A percentile compares a stretch with the other conserved stretches of the same genome.
Conservation (phyloP, 495 filamentous ascomycete species). For the Xylona heveae region DNA sequence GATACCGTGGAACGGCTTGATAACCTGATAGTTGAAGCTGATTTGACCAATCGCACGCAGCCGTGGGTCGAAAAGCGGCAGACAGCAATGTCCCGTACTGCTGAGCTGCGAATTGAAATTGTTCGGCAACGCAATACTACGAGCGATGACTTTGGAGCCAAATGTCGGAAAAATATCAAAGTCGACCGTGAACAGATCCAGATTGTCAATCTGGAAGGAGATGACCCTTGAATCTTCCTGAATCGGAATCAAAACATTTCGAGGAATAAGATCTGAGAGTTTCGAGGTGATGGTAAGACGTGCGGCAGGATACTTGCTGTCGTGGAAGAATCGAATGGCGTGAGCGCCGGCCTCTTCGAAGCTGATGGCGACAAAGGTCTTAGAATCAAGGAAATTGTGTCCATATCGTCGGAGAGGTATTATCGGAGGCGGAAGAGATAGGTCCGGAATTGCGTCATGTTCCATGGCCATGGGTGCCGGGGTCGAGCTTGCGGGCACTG, state of each 20-base stretch:
- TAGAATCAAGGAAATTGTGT: conserved; percentile 95
- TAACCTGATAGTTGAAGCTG: conserved; percentile 81
- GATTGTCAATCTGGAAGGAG: conserved; percentile 86
- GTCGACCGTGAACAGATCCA: conserved; percentile 83
- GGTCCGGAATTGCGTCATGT: conserved; percentile 67
- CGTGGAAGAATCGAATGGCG: conserved; percentile 76
- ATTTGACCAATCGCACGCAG: conserved; percentile 89
- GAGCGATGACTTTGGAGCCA: conserved; percentile 89
- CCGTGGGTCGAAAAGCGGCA: conserved; percentile 82
- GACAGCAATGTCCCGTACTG: conserved; percentile 59
- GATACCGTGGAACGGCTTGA: conserved; percentile 87
- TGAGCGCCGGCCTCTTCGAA: conserved; percentile 53
- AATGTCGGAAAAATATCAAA: conserved; percentile 97
- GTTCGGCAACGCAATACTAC: conserved; percentile 72
- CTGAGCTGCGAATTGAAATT: conserved; percentile 54
- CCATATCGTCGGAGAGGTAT: conserved; percentile 87
- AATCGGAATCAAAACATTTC: conserved; percentile 84
- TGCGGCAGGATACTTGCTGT: conserved; percentile 86
- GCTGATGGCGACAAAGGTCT: conserved; percentile 77
- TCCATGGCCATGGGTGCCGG: conserved; percentile 48
- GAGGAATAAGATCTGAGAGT: conserved; percentile 82
- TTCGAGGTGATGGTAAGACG: conserved; percentile 92
- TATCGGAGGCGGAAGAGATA: conserved; percentile 89
- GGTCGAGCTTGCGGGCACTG: conserved; percentile 25
- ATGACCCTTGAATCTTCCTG: conserved; percentile 84